phyloP scores from a whole-genome alignment of 2,329 filamentous ascomycete genomes.

The Stachybotrys echinatus region DNA sequence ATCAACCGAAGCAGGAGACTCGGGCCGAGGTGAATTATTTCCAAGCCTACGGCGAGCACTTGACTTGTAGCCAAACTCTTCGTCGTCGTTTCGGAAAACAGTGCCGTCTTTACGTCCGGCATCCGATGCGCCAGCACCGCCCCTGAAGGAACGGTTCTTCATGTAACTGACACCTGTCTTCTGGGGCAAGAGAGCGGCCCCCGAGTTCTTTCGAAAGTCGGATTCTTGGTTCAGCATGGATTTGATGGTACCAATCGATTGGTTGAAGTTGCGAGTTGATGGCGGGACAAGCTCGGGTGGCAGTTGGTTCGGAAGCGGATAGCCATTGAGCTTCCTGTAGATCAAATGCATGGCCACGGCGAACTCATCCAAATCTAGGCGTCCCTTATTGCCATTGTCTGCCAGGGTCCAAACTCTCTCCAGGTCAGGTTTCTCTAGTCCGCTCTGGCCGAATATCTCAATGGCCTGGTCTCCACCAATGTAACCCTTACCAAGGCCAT shows the following conservation, averaged over 20 bases:
- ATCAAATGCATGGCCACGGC: constrained; percentile 99
- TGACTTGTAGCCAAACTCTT: constrained; percentile 86
- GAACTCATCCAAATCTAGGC: constrained; percentile 93
- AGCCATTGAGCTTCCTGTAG: constrained; percentile 93
- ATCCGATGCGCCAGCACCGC: constrained; percentile 49
- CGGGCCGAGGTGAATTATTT: constrained; percentile 75
- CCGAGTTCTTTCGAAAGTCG: constrained; percentile 80
- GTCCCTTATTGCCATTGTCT: constrained; percentile 89
- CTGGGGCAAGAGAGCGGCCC: constrained; percentile 85
- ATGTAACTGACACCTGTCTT: constrained; percentile 98
- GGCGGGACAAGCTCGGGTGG: constrained; percentile 91
- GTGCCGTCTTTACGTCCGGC: constrained; percentile 84
- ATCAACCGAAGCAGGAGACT: constrained; percentile 62
- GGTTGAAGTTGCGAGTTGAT: constrained; percentile 87
- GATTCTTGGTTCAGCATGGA: constrained; percentile 85
- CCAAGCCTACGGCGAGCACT: constrained; percentile 85
- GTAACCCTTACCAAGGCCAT: constrained; percentile 87
- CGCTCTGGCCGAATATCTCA: constrained; percentile 95
- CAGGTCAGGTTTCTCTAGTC: constrained; percentile 81
- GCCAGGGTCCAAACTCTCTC: constrained; percentile 93
- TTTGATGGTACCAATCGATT: constrained; percentile 91
- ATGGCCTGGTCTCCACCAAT: constrained; percentile 90
- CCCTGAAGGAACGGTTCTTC: constrained; percentile 88
- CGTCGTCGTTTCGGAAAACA: constrained; percentile 94
- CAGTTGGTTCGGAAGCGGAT: constrained; percentile 80